Percentiles rank a stretch among this genome's conserved stretches.
These are phyloP conservation scores for Hypoxylon trugodes DNA, from an alignment of 495 filamentous ascomycete species.

Conservation along the genomic window DNA sequence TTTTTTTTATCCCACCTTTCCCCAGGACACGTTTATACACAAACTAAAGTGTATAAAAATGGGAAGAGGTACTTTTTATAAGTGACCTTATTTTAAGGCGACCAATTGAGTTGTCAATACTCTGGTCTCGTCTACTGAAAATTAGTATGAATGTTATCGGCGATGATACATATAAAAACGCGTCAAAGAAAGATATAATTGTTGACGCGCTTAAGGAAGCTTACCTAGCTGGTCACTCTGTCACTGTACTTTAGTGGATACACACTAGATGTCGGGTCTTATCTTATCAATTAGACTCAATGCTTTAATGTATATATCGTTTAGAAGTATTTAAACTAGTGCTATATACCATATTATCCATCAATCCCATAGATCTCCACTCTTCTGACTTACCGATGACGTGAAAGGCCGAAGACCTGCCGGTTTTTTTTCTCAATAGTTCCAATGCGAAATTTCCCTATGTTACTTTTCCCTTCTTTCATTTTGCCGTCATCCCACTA, in stretches of 20 bases:
- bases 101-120: constrained; percentile 10
- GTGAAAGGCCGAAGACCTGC: constrained; percentile 21
- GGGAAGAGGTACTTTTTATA: not conserved
- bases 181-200: constrained; percentile 20
- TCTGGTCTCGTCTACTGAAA: not conserved
- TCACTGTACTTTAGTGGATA: not conserved
- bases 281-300: constrained; percentile 37
- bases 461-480: constrained; percentile 3
- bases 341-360: constrained; percentile 5
- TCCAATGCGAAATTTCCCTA: not conserved
- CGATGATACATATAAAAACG: constrained; percentile 15
- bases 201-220: constrained; percentile 22
- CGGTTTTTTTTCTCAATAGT: constrained; percentile 5
- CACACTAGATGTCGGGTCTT: not conserved
- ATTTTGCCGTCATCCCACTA: constrained; percentile 5
- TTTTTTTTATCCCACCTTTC: constrained; percentile 3
- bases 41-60: not conserved
- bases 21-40: not conserved
- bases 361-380: not conserved
- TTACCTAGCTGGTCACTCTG: not conserved
- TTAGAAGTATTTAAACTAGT: not conserved
- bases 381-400: constrained; percentile 33
- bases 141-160: constrained; percentile 6
- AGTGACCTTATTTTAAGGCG: not conserved
- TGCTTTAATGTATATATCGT: not conserved